Percentiles rank a stretch among this genome's conserved stretches.
phyloP scores from a whole-genome alignment of 2,329 filamentous ascomycete genomes.

The Pseudodiploospora longispora region DNA sequence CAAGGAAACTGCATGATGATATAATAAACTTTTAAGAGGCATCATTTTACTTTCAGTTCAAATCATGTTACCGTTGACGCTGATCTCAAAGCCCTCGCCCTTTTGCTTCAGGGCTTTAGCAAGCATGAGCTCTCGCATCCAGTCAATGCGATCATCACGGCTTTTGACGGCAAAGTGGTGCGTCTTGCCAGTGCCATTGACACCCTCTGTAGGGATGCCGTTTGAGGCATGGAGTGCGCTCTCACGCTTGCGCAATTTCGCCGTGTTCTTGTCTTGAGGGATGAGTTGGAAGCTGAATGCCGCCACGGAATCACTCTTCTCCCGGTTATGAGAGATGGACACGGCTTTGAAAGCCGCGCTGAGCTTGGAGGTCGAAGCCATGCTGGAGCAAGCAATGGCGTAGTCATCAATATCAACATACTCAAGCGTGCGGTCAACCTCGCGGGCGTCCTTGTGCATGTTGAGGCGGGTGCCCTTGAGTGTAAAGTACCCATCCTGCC shows the following conservation, averaged over 20 bases:
- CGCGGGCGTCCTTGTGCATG: slow-evolving; percentile 59
- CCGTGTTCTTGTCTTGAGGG: slow-evolving; percentile 53
- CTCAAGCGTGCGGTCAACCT: slow-evolving; percentile 54
- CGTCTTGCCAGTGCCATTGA: slow-evolving; percentile 65
- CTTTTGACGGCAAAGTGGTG: slow-evolving; percentile 89
- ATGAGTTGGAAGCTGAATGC: slow-evolving; percentile 83
- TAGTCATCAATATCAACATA: slow-evolving; percentile 86
- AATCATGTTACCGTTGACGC: slow-evolving; percentile 72
- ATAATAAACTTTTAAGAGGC: not conserved
- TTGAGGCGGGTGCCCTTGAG: slow-evolving; percentile 67
- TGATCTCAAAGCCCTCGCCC: slow-evolving; percentile 73
- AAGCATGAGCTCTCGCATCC: slow-evolving; percentile 92
- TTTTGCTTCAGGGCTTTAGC: slow-evolving; percentile 82
- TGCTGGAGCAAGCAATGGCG: slow-evolving; percentile 72
- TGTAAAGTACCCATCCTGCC: slow-evolving; percentile 86
- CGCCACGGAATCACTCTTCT: slow-evolving; percentile 50
- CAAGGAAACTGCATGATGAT: too few relatives aligned
- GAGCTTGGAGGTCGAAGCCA: slow-evolving; percentile 71
- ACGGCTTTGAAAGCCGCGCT: slow-evolving; percentile 80
- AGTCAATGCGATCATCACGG: slow-evolving; percentile 88
- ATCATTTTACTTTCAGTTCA: slow-evolving; percentile 21
- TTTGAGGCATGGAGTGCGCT: slow-evolving; percentile 32
- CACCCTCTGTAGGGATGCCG: slow-evolving; percentile 32
- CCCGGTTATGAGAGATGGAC: slow-evolving; percentile 47
- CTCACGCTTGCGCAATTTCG: slow-evolving; percentile 45